A percentile compares a stretch with the other conserved stretches of the same genome.
Evolutionary conservation across 1,284 basidiomycete species (phyloP).

Genomic region (Marasmius fiardii): DNA sequence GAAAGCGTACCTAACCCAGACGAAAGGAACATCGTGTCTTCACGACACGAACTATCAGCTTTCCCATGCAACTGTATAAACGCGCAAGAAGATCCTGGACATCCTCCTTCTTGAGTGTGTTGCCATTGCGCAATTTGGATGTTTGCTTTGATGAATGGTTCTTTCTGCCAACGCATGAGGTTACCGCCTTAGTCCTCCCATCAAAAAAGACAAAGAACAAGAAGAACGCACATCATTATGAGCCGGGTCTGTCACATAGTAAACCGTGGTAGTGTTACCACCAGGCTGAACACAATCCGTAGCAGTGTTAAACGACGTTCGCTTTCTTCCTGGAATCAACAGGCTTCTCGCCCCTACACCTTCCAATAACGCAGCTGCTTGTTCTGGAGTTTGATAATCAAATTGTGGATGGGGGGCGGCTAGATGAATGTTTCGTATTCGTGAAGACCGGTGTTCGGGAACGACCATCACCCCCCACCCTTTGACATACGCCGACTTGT

Average conservation of each 20-base stretch:
- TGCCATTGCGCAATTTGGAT: slow-evolving; percentile 36
- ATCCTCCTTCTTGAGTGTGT: slow-evolving; percentile 29
- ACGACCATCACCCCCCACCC: slow-evolving; percentile 41
- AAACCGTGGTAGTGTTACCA: slow-evolving; percentile 21
- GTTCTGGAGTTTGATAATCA: slow-evolving; percentile 32
- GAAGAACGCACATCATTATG: slow-evolving; percentile 36
- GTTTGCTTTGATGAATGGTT: slow-evolving; percentile 34
- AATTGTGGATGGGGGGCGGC: slow-evolving; percentile 39
- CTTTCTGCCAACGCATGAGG: slow-evolving; percentile 19
- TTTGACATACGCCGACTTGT: slow-evolving; percentile 32
- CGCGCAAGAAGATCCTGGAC: slow-evolving; percentile 32
- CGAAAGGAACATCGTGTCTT: slow-evolving; percentile 39
- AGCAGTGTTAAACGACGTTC: slow-evolving; percentile 24
- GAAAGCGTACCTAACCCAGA: slow-evolving; percentile 43
- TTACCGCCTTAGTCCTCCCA: too few species aligned
- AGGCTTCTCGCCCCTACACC: slow-evolving; percentile 33
- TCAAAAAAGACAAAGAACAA: too few species aligned
- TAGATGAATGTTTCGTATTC: slow-evolving; percentile 32
- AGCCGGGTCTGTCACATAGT: slow-evolving; percentile 40
- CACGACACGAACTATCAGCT: slow-evolving; percentile 28
- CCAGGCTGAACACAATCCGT: slow-evolving; percentile 23
- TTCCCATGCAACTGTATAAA: slow-evolving; percentile 46
- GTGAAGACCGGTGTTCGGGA: slow-evolving; percentile 26
- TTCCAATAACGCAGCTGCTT: slow-evolving; percentile 36
- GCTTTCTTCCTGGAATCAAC: slow-evolving; percentile 36